These are phyloP conservation scores for Aspergillus sparsus DNA, from an alignment of 495 filamentous ascomycete genomes.

Conservation along the genomic window DNA sequence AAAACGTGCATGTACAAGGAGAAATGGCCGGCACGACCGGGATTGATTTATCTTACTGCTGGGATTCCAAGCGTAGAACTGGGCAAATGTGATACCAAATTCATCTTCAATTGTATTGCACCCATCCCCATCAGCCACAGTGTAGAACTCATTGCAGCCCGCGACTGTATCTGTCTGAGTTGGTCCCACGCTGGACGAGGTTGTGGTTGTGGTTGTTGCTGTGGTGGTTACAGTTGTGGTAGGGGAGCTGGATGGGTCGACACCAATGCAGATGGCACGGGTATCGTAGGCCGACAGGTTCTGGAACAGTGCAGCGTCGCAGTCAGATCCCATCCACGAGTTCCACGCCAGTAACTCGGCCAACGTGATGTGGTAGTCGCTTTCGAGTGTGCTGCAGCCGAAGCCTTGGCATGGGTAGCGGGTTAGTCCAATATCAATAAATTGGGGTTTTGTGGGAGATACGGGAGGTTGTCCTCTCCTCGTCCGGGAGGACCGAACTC, in stretches of 20 bases:
- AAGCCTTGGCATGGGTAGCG: not conserved
- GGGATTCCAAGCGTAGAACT: constrained; percentile 1
- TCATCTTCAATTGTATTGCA: not conserved
- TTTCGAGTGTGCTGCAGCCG: not conserved
- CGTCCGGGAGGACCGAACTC: no score
- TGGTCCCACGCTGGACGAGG: not conserved
- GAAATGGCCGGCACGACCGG: no score
- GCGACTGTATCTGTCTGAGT: not conserved
- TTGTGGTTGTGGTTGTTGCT: no score
- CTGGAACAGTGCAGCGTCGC: not conserved
- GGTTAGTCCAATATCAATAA: not conserved
- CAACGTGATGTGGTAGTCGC: not conserved
- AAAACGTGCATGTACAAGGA: no score
- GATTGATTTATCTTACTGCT: not conserved
- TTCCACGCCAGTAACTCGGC: not conserved
- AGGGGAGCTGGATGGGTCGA: not conserved
- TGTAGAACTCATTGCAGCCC: not conserved
- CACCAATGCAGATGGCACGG: not conserved
- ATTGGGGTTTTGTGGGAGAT: not conserved
- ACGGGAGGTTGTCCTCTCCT: not conserved
- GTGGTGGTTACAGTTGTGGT: no score
- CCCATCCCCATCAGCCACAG: not conserved
- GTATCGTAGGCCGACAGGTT: not conserved
- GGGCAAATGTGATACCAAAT: not conserved
- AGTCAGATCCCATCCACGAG: not conserved